A percentile compares a stretch with the other conserved stretches of the same genome.
phyloP scores from a whole-genome alignment of 2,329 filamentous ascomycete species.

The Stemphylium lycopersici region DNA sequence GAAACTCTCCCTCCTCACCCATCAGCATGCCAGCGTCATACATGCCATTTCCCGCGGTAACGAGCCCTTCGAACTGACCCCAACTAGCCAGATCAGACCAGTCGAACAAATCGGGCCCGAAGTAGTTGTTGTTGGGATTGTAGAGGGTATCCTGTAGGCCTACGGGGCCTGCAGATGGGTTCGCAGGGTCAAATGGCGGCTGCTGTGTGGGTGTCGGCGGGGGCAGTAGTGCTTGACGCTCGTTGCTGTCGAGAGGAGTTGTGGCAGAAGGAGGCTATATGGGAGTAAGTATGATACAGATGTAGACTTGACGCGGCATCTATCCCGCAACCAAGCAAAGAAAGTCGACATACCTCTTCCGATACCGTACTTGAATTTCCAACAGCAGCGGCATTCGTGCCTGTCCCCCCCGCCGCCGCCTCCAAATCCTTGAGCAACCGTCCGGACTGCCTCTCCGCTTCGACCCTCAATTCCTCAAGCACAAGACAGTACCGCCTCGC shows the following conservation, averaged over 20 bases:
- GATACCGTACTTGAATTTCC: not conserved
- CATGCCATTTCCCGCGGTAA: conserved; percentile 43
- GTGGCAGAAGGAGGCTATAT: not conserved
- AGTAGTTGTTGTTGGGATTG: conserved; percentile 12
- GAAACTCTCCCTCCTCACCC: conserved; percentile 20
- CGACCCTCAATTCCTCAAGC: conserved; percentile 58
- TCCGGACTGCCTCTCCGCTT: conserved; percentile 43
- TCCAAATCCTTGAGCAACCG: conserved; percentile 4
- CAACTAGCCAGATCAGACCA: conserved; percentile 46
- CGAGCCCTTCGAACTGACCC: conserved; percentile 48
- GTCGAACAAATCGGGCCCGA: conserved; percentile 31
- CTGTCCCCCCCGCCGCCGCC: not conserved
- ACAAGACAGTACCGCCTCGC: conserved; percentile 59
- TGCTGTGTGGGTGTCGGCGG: conserved; percentile 5
- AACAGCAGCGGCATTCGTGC: not conserved
- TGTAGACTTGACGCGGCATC: too few species aligned
- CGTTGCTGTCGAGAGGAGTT: not conserved
- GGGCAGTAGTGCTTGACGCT: conserved; percentile 1
- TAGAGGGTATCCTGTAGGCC: not conserved
- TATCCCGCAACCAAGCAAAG: not conserved
- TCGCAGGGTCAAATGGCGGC: not conserved
- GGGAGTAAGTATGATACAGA: not conserved
- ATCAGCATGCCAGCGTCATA: conserved; percentile 36
- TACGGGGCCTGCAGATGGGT: not conserved
- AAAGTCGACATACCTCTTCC: not conserved